Evolutionary conservation across 2,329 filamentous ascomycete species (phyloP).

Genomic region (Trichocomaceae sp.): DNA sequence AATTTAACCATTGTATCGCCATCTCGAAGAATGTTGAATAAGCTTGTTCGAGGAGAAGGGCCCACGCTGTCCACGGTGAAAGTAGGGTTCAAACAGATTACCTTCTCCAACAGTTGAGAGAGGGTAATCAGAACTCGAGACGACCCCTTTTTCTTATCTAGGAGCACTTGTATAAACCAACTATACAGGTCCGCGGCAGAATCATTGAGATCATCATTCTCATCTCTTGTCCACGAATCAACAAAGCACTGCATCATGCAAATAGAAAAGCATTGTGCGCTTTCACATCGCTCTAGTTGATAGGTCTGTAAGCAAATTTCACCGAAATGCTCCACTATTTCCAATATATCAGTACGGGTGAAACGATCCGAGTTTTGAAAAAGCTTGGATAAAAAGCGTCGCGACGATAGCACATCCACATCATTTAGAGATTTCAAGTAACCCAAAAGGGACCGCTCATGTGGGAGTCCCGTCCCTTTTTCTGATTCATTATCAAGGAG

Average conservation of each 20-base stretch:
- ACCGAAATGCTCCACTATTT: slow-evolving; percentile 43
- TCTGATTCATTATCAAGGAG: slow-evolving; percentile 6
- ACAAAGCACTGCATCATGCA: slow-evolving; percentile 61
- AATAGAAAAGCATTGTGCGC: slow-evolving; percentile 60
- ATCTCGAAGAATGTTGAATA: slow-evolving; percentile 65
- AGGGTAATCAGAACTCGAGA: slow-evolving; percentile 61
- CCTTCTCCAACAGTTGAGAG: slow-evolving; percentile 59
- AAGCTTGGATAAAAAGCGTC: slow-evolving; percentile 24
- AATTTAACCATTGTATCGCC: slow-evolving; percentile 69
- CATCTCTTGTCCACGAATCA: slow-evolving; percentile 54
- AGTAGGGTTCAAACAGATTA: slow-evolving; percentile 60
- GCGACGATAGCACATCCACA: slow-evolving; percentile 32
- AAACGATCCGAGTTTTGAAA: slow-evolving; percentile 26
- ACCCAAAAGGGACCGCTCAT: slow-evolving; percentile 20
- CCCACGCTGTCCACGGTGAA: slow-evolving; percentile 58
- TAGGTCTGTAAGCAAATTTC: slow-evolving; percentile 47
- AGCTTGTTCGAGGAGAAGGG: slow-evolving; percentile 60
- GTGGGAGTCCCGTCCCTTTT: neutral
- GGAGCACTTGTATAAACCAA: slow-evolving; percentile 63
- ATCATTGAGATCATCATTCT: slow-evolving; percentile 54
- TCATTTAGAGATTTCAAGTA: slow-evolving; percentile 34
- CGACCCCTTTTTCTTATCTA: slow-evolving; percentile 65
- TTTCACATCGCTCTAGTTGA: slow-evolving; percentile 66
- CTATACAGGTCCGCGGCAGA: slow-evolving; percentile 69
- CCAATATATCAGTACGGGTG: slow-evolving; percentile 33